Evolutionary conservation across 176 grass and related monocot species (phyloP).

Genomic region (Carex cristatella): DNA sequence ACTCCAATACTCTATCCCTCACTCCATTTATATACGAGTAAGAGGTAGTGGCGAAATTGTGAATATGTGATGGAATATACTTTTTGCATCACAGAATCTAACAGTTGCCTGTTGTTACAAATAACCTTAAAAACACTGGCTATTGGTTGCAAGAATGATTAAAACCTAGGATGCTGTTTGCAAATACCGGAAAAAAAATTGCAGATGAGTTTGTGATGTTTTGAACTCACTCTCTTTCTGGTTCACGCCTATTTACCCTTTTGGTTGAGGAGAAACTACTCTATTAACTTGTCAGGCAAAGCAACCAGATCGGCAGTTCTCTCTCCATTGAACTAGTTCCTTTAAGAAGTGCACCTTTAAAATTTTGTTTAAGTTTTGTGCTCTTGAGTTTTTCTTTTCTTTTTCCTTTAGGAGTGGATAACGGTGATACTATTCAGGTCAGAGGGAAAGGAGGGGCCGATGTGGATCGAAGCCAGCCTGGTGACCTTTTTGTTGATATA

Average conservation of each 20-base stretch:
- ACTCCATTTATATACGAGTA: background rate
- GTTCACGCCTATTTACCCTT: background rate
- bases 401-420: constrained; percentile 31
- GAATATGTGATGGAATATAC: background rate
- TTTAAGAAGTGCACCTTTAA: background rate
- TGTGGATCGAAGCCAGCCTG: constrained; percentile 61
- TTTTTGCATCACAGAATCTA: background rate
- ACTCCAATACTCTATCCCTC: background rate
- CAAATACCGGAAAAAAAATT: background rate
- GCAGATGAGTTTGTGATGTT: background rate
- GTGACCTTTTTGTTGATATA: constrained; percentile 84
- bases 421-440: constrained; percentile 66
- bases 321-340: background rate
- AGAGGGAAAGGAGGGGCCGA: constrained; percentile 74
- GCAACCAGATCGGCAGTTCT: background rate
- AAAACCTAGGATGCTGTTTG: background rate
- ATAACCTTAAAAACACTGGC: background rate
- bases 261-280: background rate
- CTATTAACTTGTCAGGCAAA: background rate
- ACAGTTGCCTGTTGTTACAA: background rate
- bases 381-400: background rate
- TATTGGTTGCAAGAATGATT: too few species aligned
- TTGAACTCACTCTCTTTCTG: background rate
- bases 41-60: background rate
- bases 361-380: background rate